Percentiles rank a stretch among this genome's conserved stretches.
Evolutionary conservation across 148 eudicot genomes (phyloP).

Genomic region (Rhododendron williamsianum): DNA sequence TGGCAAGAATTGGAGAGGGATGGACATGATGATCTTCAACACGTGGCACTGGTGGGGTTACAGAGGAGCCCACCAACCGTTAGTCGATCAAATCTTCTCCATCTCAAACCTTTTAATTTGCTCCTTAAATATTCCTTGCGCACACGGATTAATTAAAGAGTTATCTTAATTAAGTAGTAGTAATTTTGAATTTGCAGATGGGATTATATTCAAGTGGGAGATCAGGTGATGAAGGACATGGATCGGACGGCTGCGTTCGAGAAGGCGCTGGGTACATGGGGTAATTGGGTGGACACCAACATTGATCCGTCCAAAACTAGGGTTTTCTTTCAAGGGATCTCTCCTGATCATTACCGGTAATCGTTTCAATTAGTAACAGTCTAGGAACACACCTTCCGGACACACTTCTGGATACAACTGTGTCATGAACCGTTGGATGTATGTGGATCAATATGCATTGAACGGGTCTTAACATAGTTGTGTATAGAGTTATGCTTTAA

Average conservation of each 20-base stretch:
- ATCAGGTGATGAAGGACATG: conserved; percentile 54
- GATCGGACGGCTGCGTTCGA: conserved; percentile 56
- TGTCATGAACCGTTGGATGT: too few relatives aligned
- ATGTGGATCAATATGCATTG: too few relatives aligned
- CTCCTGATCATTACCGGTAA: conserved; percentile 85
- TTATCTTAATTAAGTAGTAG: too few relatives aligned
- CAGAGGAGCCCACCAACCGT: not conserved
- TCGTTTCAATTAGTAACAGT: not conserved
- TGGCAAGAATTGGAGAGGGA: conserved; percentile 34
- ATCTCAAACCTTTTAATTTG: too few relatives aligned
- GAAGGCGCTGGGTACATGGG: conserved; percentile 78
- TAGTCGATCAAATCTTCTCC: not conserved
- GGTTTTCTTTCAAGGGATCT: conserved; percentile 83
- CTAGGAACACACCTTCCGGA: too few relatives aligned
- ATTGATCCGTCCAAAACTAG: conserved; percentile 49
- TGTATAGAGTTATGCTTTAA: too few relatives aligned
- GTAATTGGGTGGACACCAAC: conserved; percentile 61
- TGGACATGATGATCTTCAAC: conserved; percentile 44
- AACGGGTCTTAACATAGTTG: too few relatives aligned
- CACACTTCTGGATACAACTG: too few relatives aligned
- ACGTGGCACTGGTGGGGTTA: conserved; percentile 70
- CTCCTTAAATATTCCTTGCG: too few relatives aligned
- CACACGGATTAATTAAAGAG: too few relatives aligned
- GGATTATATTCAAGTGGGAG: conserved; percentile 58
- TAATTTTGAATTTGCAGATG: conserved; percentile 41